phyloP scores from a whole-genome alignment of 2,329 filamentous ascomycete species.

The Plenodomus biglobosus region DNA sequence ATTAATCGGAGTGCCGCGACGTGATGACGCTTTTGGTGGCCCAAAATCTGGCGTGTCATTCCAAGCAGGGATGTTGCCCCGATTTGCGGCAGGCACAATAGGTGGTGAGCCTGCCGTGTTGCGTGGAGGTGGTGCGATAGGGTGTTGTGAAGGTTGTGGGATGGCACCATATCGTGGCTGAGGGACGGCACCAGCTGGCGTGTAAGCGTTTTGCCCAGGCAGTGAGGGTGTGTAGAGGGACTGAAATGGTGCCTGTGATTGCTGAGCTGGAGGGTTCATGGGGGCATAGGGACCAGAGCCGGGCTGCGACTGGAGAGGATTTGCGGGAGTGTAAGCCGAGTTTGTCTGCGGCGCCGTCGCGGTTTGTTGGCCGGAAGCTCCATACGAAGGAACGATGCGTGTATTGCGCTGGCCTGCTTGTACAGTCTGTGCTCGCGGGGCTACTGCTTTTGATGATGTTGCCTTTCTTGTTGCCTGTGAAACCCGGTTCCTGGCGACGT shows the following conservation, averaged over 20 bases:
- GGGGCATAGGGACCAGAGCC: constrained; percentile 29
- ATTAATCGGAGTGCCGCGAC: constrained; percentile 72
- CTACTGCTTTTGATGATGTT: constrained; percentile 46
- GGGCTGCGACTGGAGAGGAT: constrained; percentile 31
- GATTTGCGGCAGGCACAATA: constrained; percentile 64
- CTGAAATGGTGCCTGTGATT: constrained; percentile 28
- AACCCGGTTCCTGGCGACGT: constrained; percentile 82
- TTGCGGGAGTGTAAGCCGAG: constrained; percentile 27
- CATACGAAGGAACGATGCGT: constrained; percentile 42
- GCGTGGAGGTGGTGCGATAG: constrained; percentile 63
- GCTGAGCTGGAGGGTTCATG: constrained; percentile 33
- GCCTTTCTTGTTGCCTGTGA: constrained; percentile 75
- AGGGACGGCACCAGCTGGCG: constrained; percentile 55
- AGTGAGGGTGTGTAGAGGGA: constrained; percentile 15
- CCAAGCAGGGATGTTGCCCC: constrained; percentile 78
- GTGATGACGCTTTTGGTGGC: constrained; percentile 66
- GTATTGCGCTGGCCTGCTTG: constrained; percentile 34
- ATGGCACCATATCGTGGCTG: constrained; percentile 50
- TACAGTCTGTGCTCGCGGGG: constrained; percentile 45
- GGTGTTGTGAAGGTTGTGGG: constrained; percentile 47
- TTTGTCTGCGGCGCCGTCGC: constrained; percentile 25
- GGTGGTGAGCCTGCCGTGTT: constrained; percentile 67
- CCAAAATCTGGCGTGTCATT: constrained; percentile 88
- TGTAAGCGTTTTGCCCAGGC: constrained; percentile 45
- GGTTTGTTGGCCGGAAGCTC: constrained; percentile 21